phyloP scores from a whole-genome alignment of 2,329 filamentous ascomycete species.

The Fusarium robinianum region DNA sequence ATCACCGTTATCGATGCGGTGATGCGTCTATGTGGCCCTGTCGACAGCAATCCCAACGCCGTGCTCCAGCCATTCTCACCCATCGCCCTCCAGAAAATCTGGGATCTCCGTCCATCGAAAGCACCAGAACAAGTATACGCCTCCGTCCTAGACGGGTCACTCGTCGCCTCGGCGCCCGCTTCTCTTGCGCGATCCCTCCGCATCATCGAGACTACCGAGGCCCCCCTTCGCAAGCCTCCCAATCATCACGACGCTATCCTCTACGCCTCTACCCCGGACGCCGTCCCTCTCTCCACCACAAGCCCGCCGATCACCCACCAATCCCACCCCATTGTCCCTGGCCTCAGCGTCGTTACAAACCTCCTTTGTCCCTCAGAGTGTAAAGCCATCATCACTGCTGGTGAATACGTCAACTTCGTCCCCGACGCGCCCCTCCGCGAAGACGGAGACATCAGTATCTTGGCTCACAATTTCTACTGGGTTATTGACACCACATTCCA shows the following conservation, averaged over 20 bases:
- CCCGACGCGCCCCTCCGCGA: conserved; percentile 70
- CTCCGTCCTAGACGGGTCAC: conserved; percentile 62
- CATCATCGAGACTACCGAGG: conserved; percentile 65
- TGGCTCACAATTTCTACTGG: conserved; percentile 78
- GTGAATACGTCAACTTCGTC: conserved; percentile 66
- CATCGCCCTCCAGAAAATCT: conserved; percentile 62
- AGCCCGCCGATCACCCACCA: conserved; percentile 56
- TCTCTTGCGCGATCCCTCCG: conserved; percentile 52
- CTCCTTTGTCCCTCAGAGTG: conserved; percentile 67
- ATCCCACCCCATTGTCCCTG: conserved; percentile 65
- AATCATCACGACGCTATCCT: conserved; percentile 70
- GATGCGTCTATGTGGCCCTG: conserved; percentile 64
- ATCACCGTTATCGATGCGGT: conserved; percentile 67
- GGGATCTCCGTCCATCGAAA: conserved; percentile 58
- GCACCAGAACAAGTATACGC: conserved; percentile 54
- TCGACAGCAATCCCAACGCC: conserved; percentile 53
- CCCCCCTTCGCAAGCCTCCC: conserved; percentile 65
- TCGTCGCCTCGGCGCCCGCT: conserved; percentile 49
- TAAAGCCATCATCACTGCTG: conserved; percentile 67
- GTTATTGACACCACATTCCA: conserved; percentile 67
- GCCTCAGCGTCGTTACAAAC: conserved; percentile 62
- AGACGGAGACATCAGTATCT: conserved; percentile 66
- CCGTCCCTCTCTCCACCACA: conserved; percentile 55
- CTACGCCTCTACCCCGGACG: conserved; percentile 62
- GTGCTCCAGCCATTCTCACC: conserved; percentile 45